Base-by-base conservation (phyloP, 2,329 filamentous ascomycete species). In the Diaporthe vexans region DNA sequence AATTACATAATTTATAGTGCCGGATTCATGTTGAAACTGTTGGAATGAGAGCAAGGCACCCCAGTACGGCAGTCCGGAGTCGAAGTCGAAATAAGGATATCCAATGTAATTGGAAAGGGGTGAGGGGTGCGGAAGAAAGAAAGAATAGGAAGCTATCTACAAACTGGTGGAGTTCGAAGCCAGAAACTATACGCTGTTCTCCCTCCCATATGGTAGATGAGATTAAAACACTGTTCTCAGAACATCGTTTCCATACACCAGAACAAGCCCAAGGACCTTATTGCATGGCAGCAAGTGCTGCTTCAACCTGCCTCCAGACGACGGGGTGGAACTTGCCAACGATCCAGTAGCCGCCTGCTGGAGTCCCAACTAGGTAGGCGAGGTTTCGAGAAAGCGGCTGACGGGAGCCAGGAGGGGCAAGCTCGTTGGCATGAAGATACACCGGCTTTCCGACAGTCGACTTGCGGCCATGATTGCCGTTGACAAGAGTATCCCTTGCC, bases 311-410 rank as follows among this genome's bases (percentile, higher is more conserved):
- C 46, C 19, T 48, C 61, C 61, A 67, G 10, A 52, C 46, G 13
- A 8, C 21, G 21, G 61, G 46, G 46, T 67, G 61, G n/a, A 67
- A 67, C 4, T 67, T 67, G 29, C 61, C 29, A 13, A 67, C 19
- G 8, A 21, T 19, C 46, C 43, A 67, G 46, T 67, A 67, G 13
- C 61, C 61, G 29, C 61, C 61, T 1, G 29, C 61, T 17, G 46
- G 46, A n/a, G 61, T 67, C 6, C 61, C 61, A 21, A 52, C 15
- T 2, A 46, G 33, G 21, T 52, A 67, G 2, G 46, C 46, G 11
- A 67, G 21, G 29, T 67, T 67, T 17, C 61, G 29, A 21, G 46
- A 67, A 21, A 67, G 61, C 21, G 61, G 61, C 37, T 51, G 29
- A 24, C 29, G 46, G 19, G 19, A 19, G 6, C 29, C 17, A 7